phyloP scores from a whole-genome alignment of 108 stramenopile genomes.

The Heterococcus sp. region DNA sequence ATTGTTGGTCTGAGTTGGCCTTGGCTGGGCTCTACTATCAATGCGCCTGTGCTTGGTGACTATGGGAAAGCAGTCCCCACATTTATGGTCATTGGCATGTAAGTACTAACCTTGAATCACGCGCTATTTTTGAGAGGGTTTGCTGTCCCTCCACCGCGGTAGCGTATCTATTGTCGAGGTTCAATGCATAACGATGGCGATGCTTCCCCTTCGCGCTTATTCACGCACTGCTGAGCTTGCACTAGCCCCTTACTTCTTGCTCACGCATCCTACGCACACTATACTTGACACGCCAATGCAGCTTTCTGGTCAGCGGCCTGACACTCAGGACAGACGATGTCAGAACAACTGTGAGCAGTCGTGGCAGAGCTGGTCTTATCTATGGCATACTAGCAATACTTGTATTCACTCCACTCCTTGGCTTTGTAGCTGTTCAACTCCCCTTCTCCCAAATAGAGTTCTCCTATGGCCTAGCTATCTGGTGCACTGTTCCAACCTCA shows the following conservation, averaged over 20 bases:
- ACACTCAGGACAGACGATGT: constrained; percentile 44
- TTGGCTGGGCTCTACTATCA: background rate
- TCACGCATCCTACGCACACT: too few species aligned
- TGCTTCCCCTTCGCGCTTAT: too few species aligned
- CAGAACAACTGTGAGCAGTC: constrained; percentile 35
- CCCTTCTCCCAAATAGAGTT: constrained; percentile 27
- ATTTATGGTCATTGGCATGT: background rate
- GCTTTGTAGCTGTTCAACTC: constrained; percentile 20
- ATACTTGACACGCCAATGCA: too few species aligned
- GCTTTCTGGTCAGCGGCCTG: constrained; percentile 35
- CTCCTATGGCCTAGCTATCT: constrained; percentile 34
- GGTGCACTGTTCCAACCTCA: constrained; percentile 38
- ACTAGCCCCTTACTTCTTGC: too few species aligned
- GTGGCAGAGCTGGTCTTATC: constrained; percentile 15
- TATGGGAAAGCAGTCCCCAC: background rate
- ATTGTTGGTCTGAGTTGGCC: background rate
- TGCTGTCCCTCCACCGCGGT: too few species aligned
- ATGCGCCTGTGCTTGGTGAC: background rate
- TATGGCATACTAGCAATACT: constrained; percentile 31
- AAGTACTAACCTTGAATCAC: too few species aligned
- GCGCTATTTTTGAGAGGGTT: too few species aligned
- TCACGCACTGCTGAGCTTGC: too few species aligned
- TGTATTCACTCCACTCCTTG: constrained; percentile 22
- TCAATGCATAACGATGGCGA: too few species aligned
- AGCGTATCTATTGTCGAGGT: too few species aligned